Evolutionary conservation across 2,329 filamentous ascomycete species (phyloP), one percentile per base, ranked within the genome.

Genomic region (Penicillium frequentans): DNA sequence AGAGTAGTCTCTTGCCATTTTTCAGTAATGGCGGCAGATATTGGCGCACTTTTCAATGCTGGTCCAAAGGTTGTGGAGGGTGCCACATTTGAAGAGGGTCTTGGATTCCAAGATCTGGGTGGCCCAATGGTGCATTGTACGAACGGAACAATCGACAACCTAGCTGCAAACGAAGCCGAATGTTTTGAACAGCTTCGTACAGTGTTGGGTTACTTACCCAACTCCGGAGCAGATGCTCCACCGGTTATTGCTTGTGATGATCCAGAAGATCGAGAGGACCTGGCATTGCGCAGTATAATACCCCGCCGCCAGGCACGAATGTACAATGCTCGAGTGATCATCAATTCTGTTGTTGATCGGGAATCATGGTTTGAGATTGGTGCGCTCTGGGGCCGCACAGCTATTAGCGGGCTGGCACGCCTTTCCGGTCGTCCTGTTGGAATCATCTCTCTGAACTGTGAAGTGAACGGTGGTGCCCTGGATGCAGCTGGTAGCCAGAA

Each of bases 91-190:
- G 85, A 88, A 66, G 86, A 88, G 72, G 85, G 81, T 0, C 69
- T 88, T 3, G 80, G 76, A 4, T 82, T 86, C 48, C 79, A 79
- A 13, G 84, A 87, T 60, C 75, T 88, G 0, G 85, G 86, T 3
- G 86, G 86, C 0, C 84, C 85, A 0, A 73, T 72, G 21, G 81
- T 88, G 69, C 85, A 88, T 65, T 86, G 84, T 63, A 83, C 82
- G 1, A 88, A 88, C 57, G 86, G 86, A 0, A 88, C 85, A 0
- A 86, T 88, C 49, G 86, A 88, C 58, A 88, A 88, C 52, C 74
- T 87, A 3, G 85, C 85, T 0, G 75, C 78, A 4, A 81, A 85
- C 57, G 85, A 88, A 67, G 75, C 76, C n/a, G 84, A 81, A 39
- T 86, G 84, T 59, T 87, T 86, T 57, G 80, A 83, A 62, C 86